A percentile compares a stretch with the other conserved stretches of the same genome.
These are phyloP conservation scores for Parastagonospora avenae DNA, from an alignment of 2,329 filamentous ascomycete genomes.

Conservation along the genomic window DNA sequence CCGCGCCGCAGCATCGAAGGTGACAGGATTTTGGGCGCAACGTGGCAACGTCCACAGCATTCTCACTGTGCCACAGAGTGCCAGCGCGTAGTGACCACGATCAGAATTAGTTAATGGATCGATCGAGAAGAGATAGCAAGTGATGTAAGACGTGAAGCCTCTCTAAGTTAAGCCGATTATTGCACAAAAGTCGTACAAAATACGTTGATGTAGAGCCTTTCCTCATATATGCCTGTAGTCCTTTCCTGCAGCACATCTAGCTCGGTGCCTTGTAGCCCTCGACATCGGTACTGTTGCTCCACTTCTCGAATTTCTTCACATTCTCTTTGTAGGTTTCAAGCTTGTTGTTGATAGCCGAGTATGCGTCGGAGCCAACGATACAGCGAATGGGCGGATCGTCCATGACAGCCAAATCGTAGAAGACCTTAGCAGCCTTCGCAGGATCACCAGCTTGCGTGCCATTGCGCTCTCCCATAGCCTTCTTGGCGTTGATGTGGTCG, in stretches of 20 bases:
- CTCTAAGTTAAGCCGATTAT: not conserved
- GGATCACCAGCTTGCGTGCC: conserved; percentile 58
- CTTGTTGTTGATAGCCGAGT: conserved; percentile 55
- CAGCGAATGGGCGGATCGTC: conserved; percentile 59
- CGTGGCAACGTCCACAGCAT: not conserved
- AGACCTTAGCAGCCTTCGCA: conserved; percentile 55
- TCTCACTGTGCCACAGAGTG: not conserved
- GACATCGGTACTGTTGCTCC: conserved; percentile 57
- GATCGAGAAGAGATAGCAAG: not conserved
- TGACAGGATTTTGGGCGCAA: not conserved
- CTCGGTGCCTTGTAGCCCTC: conserved; percentile 44
- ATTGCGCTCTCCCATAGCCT: conserved; percentile 48
- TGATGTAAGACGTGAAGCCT: not conserved
- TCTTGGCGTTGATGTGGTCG: conserved; percentile 54
- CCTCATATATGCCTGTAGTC: not conserved
- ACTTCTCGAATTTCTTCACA: conserved; percentile 56
- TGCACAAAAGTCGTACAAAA: not conserved
- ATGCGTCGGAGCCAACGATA: conserved; percentile 61
- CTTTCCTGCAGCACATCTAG: conserved; percentile 5
- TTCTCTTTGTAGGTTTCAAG: conserved; percentile 56
- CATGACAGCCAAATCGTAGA: conserved; percentile 61
- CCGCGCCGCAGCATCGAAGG: not conserved
- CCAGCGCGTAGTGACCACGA: not conserved
- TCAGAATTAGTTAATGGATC: not conserved
- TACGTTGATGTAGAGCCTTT: not conserved